Evolutionary conservation across 2,329 filamentous ascomycete genomes (phyloP), one percentile per base, ranked within the genome.

Genomic region (Aspergillus sp.): DNA sequence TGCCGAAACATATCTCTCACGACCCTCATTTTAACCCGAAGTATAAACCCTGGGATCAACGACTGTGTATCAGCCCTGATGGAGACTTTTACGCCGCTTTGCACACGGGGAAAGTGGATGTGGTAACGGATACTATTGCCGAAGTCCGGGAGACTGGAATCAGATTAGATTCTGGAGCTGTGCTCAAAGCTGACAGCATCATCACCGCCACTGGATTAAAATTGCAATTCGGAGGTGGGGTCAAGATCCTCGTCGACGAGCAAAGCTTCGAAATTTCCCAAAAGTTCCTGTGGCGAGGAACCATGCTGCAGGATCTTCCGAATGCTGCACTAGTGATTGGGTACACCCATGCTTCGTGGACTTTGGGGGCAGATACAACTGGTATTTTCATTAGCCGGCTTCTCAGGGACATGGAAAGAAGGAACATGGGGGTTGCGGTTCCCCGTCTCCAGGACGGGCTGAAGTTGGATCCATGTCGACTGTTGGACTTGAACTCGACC

Each of bases 21-120:
- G 81, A 87, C 58, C 80, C 83, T 1, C 83, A 90, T 70, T 90
- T 90, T 71, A 84, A 81, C 2, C 87, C 87, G 0, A 69, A 69
- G 1, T 89, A 90, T 65, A 80, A 82, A 22, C 86, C 86, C 0
- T 87, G 89, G 80, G 82, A 91, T 57, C 90, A 95, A 71, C 83
- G 91, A 0, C 78, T 93, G 7, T 93, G 90, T 67, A 77, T 90
- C 60, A 86, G 76, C 31, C 82, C 82, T 0, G 79, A 85, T 54
- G 82, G 80, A 14, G 84, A 86, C 66, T 85, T 85, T 71, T 86
- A 82, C 75, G 70, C 78, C 29, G 73, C 74, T 31, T 74, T 86
- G 16, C 74, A 76, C 18, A 68, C 72, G 2, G 82, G 82, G 5
- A 79, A 77, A 54, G 81, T 78, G 1, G 69, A 75, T 29, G 73